phyloP scores from a whole-genome alignment of 768 basidiomycete genomes.

The Podaxis rugospora region DNA sequence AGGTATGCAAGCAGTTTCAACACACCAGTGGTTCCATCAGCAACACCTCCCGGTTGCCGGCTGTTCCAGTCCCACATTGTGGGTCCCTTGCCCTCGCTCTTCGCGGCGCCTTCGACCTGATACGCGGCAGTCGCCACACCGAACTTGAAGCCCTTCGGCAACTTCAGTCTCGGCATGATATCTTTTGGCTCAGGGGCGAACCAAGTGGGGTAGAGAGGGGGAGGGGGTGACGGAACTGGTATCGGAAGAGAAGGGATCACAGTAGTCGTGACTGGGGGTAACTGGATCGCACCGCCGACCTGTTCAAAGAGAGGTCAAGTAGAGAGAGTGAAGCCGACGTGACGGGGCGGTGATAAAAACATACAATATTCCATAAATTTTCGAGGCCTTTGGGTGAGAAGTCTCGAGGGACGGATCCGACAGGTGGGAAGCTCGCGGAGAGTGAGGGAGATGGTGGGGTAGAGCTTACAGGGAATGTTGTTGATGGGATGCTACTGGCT shows the following conservation, averaged over 20 bases:
- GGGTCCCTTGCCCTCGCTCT: constrained; percentile 46
- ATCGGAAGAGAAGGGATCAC: constrained; percentile 32
- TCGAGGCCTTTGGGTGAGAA: constrained; percentile 35
- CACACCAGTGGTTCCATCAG: constrained; percentile 42
- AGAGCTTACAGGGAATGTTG: neutral
- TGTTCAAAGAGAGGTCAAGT: constrained; percentile 9
- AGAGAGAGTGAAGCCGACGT: neutral
- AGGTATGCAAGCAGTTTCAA: neutral
- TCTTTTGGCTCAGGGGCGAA: constrained; percentile 39
- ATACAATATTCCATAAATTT: constrained; percentile 38
- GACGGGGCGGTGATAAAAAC: neutral
- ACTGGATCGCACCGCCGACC: constrained; percentile 37
- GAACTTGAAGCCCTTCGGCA: constrained; percentile 45
- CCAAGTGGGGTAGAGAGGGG: constrained; percentile 41
- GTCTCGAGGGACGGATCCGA: constrained; percentile 35
- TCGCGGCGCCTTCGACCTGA: constrained; percentile 49
- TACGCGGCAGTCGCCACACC: constrained; percentile 51
- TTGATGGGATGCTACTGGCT: constrained; percentile 1
- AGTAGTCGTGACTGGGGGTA: constrained; percentile 44
- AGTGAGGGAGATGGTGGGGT: neutral
- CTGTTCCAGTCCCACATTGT: constrained; percentile 48
- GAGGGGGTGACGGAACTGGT: constrained; percentile 38
- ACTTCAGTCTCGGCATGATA: constrained; percentile 37
- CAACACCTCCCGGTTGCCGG: constrained; percentile 35
- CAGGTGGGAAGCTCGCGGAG: constrained; percentile 30